Evolutionary conservation across 2,329 filamentous ascomycete species (phyloP).

Genomic region (Fusarium sublunatum): DNA sequence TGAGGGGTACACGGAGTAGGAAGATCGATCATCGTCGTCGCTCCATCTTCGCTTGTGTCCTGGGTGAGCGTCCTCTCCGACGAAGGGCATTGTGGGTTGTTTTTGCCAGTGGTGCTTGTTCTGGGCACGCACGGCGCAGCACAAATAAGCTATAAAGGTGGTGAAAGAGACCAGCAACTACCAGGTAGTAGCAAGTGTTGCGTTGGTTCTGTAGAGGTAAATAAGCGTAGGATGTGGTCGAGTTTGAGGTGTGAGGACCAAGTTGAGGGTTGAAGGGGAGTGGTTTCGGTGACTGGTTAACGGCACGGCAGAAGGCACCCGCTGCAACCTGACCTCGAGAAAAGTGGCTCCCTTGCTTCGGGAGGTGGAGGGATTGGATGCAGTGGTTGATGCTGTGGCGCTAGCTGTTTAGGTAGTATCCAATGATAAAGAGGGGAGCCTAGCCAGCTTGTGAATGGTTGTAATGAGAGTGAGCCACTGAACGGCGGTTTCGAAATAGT

Average conservation of each 20-base stretch:
- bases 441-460: not conserved
- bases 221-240: not conserved
- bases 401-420: conserved; percentile 9
- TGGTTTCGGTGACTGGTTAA: conserved; percentile 25
- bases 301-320: conserved; percentile 24
- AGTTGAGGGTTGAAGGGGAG: conserved; percentile 17
- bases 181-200: not conserved
- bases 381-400: conserved; percentile 13
- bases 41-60: conserved; percentile 53
- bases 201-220: not conserved
- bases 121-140: conserved; percentile 24
- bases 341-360: conserved; percentile 25
- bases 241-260: conserved; percentile 19
- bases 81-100: conserved; percentile 51
- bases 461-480: not conserved
- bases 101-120: conserved; percentile 32
- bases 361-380: conserved; percentile 19
- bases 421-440: conserved; percentile 10
- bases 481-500: not conserved
- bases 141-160: conserved; percentile 7
- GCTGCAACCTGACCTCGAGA: conserved; percentile 14
- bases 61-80: conserved; percentile 48
- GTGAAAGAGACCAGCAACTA: not conserved
- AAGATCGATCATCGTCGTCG: conserved; percentile 41
- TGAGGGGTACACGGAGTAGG: conserved; percentile 44